Evolutionary conservation across 208 protist species (phyloP), one percentile per base, ranked within the genome.

Genomic region (Acanthamoeba sp.): DNA sequence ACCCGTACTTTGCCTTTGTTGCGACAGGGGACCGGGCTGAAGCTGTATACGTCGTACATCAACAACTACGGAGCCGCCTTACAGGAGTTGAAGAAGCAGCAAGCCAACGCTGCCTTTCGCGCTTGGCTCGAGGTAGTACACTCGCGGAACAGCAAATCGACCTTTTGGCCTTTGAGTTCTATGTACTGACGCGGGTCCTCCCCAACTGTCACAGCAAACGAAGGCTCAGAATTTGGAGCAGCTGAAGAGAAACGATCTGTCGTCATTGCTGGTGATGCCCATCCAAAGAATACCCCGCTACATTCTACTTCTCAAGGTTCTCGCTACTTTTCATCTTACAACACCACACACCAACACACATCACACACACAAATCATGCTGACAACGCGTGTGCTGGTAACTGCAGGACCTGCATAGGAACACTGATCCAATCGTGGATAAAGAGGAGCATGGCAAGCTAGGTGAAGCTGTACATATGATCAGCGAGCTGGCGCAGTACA

Each of bases 241-340:
- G 38, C 29, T 92, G 34, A 69, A 92, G 62, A 14, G 87, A 38
- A 92, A 92, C 32, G 87, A 92, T 52, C 57, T 92, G 34, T 38
- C 57, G 12, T 92, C 87, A 10, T 57, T 92, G 24, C 38, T 92
- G 29, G 87, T 92, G 36, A 78, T 92, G 87, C 87, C 87, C 57
- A 92, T 92, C 36, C 87, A 92, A 55, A 52, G 87, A n/a, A 92
- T 92, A 48, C 87, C 87, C 7, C 87, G 87, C 57, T 92, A 92
- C 34, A 92, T 92, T 36, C 62, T 92, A 9, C 40, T 92, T 7
- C 87, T 92, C 24, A 92, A 92, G 45, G 87, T 92, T 62, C 36
- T 48, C 38, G 9, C 20, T 52, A n/a, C n/a, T n/a, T n/a, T n/a
- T n/a, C n/a, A n/a, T n/a, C n/a, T n/a, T n/a, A n/a, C n/a, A 2